Evolutionary conservation across 805 yeast species (phyloP).

Genomic region (Metschnikowia gruessii): DNA sequence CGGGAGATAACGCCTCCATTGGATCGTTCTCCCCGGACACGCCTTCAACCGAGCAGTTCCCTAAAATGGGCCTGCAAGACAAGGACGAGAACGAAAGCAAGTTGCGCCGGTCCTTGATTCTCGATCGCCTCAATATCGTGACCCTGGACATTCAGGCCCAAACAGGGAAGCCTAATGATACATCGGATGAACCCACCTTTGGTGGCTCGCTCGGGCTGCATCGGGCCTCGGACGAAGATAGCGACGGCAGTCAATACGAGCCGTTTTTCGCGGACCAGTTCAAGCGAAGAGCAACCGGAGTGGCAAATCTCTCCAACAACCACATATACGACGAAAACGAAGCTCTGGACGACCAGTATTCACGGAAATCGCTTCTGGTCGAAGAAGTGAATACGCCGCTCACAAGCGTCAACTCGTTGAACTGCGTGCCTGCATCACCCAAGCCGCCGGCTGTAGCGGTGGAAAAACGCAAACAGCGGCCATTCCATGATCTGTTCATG

Average conservation of each 20-base stretch:
- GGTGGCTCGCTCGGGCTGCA: slow-evolving; percentile 7
- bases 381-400: slow-evolving; percentile 32
- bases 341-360: slow-evolving; percentile 7
- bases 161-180: background rate
- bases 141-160: slow-evolving; percentile 30
- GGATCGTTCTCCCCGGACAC: slow-evolving; percentile 41
- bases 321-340: background rate
- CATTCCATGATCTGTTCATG: slow-evolving; percentile 52
- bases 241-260: slow-evolving; percentile 27
- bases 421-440: slow-evolving; percentile 11
- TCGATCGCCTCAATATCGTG: slow-evolving; percentile 38
- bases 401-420: slow-evolving; percentile 35
- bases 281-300: background rate
- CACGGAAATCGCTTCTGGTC: slow-evolving; percentile 8
- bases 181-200: slow-evolving; percentile 7
- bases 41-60: slow-evolving; percentile 21
- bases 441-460: background rate
- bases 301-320: background rate
- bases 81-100: slow-evolving; percentile 10
- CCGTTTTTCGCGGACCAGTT: background rate
- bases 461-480: slow-evolving; percentile 27
- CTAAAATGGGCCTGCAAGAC: background rate
- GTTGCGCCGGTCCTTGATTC: slow-evolving; percentile 35
- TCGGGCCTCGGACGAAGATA: slow-evolving; percentile 9
- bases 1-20: slow-evolving; percentile 28